Conservation (phyloP, 2,329 filamentous ascomycete genomes). For the Cladosporium sp. region DNA sequence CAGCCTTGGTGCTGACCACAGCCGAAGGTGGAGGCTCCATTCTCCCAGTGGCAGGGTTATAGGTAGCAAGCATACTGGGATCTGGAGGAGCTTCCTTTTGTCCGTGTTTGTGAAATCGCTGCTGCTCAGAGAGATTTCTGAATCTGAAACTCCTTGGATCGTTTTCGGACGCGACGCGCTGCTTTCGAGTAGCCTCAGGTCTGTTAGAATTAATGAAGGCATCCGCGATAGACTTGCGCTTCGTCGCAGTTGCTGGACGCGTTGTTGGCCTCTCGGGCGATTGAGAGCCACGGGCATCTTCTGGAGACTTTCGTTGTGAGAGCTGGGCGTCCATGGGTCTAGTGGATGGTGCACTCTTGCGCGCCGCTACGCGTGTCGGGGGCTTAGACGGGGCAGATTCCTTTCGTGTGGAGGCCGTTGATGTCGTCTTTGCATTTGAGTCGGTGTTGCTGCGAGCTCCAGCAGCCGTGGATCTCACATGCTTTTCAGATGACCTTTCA, state of each 20-base stretch:
- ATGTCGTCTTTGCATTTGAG: too few relatives aligned
- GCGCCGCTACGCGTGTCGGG: slow-evolving; percentile 11
- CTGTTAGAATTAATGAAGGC: background rate
- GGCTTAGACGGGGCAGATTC: background rate
- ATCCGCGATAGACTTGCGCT: background rate
- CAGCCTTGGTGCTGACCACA: background rate
- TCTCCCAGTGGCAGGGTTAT: slow-evolving; percentile 29
- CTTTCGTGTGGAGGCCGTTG: too few relatives aligned
- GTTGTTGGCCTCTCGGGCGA: background rate
- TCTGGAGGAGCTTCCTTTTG: slow-evolving; percentile 27
- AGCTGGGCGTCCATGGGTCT: background rate
- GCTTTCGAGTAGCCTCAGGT: background rate
- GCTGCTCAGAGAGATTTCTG: slow-evolving; percentile 19
- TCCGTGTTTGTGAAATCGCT: slow-evolving; percentile 21
- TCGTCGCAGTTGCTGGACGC: background rate
- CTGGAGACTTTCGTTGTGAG: background rate
- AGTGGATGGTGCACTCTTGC: slow-evolving; percentile 16
- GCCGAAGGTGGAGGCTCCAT: slow-evolving; percentile 4
- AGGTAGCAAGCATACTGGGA: slow-evolving; percentile 20
- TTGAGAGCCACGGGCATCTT: background rate
- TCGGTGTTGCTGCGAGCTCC: too few relatives aligned
- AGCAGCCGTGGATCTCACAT: too few relatives aligned
- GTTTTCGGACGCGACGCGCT: slow-evolving; percentile 7
- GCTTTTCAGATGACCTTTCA: too few relatives aligned
- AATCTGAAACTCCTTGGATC: slow-evolving; percentile 20